Conservation (phyloP, 805 yeast genomes). For the Teunomyces panamensis region DNA sequence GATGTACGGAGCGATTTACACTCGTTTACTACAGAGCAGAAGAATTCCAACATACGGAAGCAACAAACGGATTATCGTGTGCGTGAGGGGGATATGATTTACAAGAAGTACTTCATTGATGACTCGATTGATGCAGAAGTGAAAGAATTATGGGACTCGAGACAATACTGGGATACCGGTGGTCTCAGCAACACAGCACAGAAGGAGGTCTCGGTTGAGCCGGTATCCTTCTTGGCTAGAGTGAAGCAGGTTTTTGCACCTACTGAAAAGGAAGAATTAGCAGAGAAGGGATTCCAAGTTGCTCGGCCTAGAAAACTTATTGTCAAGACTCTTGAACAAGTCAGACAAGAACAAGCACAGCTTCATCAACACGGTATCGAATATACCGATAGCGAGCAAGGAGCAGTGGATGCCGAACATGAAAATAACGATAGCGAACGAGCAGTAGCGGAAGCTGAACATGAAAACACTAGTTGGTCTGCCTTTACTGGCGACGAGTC, state of each 20-base stretch:
- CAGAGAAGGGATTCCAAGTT: constrained; percentile 30
- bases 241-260: background rate
- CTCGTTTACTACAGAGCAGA: constrained; percentile 7
- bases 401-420: background rate
- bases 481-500: background rate
- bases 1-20: constrained; percentile 4
- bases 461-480: background rate
- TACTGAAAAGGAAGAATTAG: background rate
- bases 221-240: background rate
- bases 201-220: background rate
- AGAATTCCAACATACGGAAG: constrained; percentile 12
- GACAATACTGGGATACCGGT: constrained; percentile 23
- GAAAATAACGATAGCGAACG: background rate
- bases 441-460: background rate
- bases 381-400: background rate
- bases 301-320: constrained; percentile 33
- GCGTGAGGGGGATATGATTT: constrained; percentile 59
- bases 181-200: background rate
- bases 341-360: background rate
- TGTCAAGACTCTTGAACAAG: constrained; percentile 16
- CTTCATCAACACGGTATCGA: background rate
- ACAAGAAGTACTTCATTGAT: constrained; percentile 36
- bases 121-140: constrained; percentile 51
- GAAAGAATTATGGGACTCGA: constrained; percentile 48
- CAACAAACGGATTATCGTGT: constrained; percentile 49